Base-by-base conservation (phyloP, 345 rosid genomes). In the Populus pruinosa region DNA sequence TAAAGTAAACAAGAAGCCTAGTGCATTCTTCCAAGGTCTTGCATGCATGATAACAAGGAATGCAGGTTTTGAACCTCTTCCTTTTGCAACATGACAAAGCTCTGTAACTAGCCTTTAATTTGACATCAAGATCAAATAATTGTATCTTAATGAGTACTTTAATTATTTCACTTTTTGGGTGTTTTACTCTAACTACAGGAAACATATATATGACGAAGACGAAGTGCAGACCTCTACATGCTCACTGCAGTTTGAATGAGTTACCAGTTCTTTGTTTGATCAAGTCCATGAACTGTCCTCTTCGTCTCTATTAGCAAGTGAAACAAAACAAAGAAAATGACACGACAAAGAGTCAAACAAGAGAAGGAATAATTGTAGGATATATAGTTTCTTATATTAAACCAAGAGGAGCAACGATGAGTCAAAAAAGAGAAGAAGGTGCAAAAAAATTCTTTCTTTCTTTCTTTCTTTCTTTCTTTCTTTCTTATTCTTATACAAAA, bases 191-290 rank as follows among this genome's bases (percentile, higher is more conserved):
- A 56, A 9, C 63, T 29, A 56, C 31, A 31, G 39, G 38, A 31
- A 65, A 5, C n/a, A 31, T 5, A 29, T 29, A 31, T 5, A 29
- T 29, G 70, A 71, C 74, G 75, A 71, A 71, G 76, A 78, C 67
- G 73, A 64, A 72, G 65, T 18, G 68, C 77, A 27, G 23, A 91
- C 91, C 90, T 87, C 87, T 75, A 81, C n/a, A 74, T 50, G 69
- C 38, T 69, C 67, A 39, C 70, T 71, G 79, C 81, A 69, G 76
- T 61, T 72, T 75, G 85, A 65, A 78, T 69, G 55, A 78, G 76
- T 66, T 75, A 47, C 77, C 84, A 77, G 81, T 67, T 85, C 78
- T 83, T 87, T 64, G 81, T 81, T 84, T 77, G 84, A 71, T 86
- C 89, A 80, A 55, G 61, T 81, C 83, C 76, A 81, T 67, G 61